A percentile compares a stretch with the other conserved stretches of the same genome.
Conservation (phyloP, 1,139 yeast species). For the Geotrichum siamense region DNA sequence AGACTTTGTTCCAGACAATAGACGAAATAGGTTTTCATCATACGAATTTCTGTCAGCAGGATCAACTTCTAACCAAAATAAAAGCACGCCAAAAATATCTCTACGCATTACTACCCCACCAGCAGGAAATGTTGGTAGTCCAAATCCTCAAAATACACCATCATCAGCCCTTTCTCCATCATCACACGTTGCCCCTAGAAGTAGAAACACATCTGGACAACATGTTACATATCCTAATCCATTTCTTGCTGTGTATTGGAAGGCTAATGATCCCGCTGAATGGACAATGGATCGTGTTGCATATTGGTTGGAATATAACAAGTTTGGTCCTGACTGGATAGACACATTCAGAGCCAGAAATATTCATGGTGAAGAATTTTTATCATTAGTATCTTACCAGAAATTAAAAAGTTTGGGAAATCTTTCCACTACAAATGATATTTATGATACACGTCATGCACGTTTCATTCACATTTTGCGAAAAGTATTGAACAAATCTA, state of each 20-base stretch:
- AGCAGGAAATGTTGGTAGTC: not conserved
- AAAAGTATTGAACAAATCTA: constrained; percentile 40
- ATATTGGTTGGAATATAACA: constrained; percentile 58
- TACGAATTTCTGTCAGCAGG: not conserved
- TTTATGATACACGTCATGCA: constrained; percentile 44
- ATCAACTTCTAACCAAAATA: not conserved
- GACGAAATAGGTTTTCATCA: not conserved
- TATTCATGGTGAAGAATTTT: constrained; percentile 56
- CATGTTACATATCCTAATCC: constrained; percentile 19
- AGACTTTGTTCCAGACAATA: not conserved
- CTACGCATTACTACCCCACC: constrained; percentile 2
- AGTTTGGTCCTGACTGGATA: constrained; percentile 69
- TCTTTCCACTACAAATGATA: constrained; percentile 38
- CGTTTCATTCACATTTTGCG: constrained; percentile 50
- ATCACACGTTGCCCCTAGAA: constrained; percentile 16
- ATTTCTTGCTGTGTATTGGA: constrained; percentile 26
- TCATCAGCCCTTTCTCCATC: constrained; percentile 16
- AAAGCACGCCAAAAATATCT: not conserved
- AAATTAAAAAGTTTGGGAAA: constrained; percentile 38
- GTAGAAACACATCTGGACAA: constrained; percentile 20
- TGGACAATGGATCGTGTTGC: constrained; percentile 68
- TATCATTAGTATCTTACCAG: constrained; percentile 64
- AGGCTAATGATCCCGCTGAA: constrained; percentile 36
- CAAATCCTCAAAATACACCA: constrained; percentile 1
- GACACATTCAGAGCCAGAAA: constrained; percentile 53